Evolutionary conservation across 2,329 filamentous ascomycete species (phyloP), one percentile per base, ranked within the genome.

Genomic region (Arthrocladium fulminans): DNA sequence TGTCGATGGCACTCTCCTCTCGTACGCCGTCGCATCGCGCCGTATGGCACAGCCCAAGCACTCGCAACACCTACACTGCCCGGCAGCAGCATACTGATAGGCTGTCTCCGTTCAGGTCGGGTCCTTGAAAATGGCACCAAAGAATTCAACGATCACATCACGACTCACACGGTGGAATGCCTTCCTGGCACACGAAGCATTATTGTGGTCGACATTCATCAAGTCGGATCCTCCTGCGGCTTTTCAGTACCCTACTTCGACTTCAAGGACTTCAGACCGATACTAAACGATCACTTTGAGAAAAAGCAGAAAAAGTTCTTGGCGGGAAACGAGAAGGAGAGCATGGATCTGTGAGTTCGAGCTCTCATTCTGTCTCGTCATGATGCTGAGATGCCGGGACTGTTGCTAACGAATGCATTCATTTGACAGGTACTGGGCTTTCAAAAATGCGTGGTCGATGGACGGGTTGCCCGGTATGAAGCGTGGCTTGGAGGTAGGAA

Each of bases 161-260:
- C 58, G 12, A 65, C 62, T 32, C 74, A 83, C 65, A 64, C 67
- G 49, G 58, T 68, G 57, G 57, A 63, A 53, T 58, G 65, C 4
- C 53, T 72, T 54, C 39, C 51, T 2, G 77, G 74, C 2, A 75
- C 75, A 6, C 67, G 81, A 23, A 80, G 80, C 1, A 74, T 85
- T 22, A 75, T 86, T 30, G 55, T 79, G 29, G 65, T 81, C 47
- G 71, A 81, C 55, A 70, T 86, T 15, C 81, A 76, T 61, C 76
- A 83, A 65, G 72, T 80, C 2, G 80, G 84, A 70, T 83, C 79
- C 8, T 78, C 75, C 44, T 86, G 81, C 59, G 81, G 82, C 5
- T 85, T 73, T 56, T 79, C 75, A 20, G 79, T 85, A 6, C 56
- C 56, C 4, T 51, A 44, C 10, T 58, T 54, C 37, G 54, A 57